Conservation (phyloP, 805 yeast species). For the Metschnikowia anglica region DNA sequence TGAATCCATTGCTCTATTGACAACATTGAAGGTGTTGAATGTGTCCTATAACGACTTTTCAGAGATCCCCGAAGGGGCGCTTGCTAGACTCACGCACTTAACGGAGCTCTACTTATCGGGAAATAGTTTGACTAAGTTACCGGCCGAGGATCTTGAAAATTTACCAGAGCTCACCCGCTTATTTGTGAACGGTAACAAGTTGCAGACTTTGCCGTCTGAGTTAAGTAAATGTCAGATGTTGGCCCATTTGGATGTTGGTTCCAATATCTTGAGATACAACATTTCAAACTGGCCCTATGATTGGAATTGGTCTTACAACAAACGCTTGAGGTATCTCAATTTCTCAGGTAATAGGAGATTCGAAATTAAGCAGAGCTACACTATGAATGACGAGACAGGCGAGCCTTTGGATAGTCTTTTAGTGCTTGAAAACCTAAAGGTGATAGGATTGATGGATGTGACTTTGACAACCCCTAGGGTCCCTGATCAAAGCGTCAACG, state of each 20-base stretch:
- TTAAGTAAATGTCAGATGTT: slow-evolving; percentile 64
- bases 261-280: slow-evolving; percentile 85
- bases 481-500: slow-evolving; percentile 81
- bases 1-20: slow-evolving; percentile 59
- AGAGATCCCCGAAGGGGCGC: slow-evolving; percentile 77
- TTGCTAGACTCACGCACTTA: slow-evolving; percentile 55
- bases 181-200: slow-evolving; percentile 77
- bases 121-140: slow-evolving; percentile 71
- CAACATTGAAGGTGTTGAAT: slow-evolving; percentile 62
- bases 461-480: slow-evolving; percentile 84
- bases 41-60: slow-evolving; percentile 79
- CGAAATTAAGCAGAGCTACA: slow-evolving; percentile 72
- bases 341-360: slow-evolving; percentile 90
- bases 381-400: slow-evolving; percentile 52
- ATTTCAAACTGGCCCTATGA: slow-evolving; percentile 94
- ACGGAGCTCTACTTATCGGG: slow-evolving; percentile 78
- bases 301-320: slow-evolving; percentile 95
- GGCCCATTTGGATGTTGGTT: slow-evolving; percentile 82
- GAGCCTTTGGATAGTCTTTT: slow-evolving; percentile 68
- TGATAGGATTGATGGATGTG: slow-evolving; percentile 91
- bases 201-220: slow-evolving; percentile 87
- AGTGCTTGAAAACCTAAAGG: slow-evolving; percentile 62
- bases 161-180: slow-evolving; percentile 59
- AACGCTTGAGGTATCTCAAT: slow-evolving; percentile 72
- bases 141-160: slow-evolving; percentile 78